Evolutionary conservation across 108 stramenopile species (phyloP).

Genomic region (Cyclotella cryptica): DNA sequence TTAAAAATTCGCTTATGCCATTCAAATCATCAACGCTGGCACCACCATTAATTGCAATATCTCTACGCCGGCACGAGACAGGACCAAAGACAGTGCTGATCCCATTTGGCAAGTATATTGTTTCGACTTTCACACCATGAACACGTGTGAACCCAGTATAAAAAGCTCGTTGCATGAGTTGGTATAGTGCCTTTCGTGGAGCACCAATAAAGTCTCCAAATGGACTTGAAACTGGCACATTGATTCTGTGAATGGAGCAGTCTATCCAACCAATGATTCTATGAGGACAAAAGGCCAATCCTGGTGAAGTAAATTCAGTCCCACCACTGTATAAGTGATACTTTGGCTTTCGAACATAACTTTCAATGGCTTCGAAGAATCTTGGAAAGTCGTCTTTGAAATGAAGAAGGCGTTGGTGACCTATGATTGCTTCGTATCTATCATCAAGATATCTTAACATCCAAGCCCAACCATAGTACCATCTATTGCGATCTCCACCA

Average conservation of each 20-base stretch:
- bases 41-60: constrained; percentile 5
- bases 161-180: neutral
- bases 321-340: constrained; percentile 4
- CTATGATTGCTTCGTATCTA: constrained; percentile 1
- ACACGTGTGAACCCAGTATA: neutral
- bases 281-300: neutral
- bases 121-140: constrained; percentile 3
- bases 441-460: neutral
- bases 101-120: constrained; percentile 2
- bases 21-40: neutral
- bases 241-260: neutral
- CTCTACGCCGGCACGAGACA: neutral
- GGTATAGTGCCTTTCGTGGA: constrained; percentile 6
- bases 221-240: too few relatives aligned
- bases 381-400: constrained; percentile 1
- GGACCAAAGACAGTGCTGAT: constrained; percentile 7
- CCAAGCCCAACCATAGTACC: constrained; percentile 11
- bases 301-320: neutral
- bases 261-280: constrained; percentile 1
- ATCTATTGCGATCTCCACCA: constrained; percentile 11
- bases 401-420: neutral
- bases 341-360: neutral
- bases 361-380: constrained; percentile 10
- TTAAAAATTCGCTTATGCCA: neutral
- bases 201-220: too few relatives aligned